phyloP scores from a whole-genome alignment of 2,329 filamentous ascomycete genomes.

The Epichloe scottii region DNA sequence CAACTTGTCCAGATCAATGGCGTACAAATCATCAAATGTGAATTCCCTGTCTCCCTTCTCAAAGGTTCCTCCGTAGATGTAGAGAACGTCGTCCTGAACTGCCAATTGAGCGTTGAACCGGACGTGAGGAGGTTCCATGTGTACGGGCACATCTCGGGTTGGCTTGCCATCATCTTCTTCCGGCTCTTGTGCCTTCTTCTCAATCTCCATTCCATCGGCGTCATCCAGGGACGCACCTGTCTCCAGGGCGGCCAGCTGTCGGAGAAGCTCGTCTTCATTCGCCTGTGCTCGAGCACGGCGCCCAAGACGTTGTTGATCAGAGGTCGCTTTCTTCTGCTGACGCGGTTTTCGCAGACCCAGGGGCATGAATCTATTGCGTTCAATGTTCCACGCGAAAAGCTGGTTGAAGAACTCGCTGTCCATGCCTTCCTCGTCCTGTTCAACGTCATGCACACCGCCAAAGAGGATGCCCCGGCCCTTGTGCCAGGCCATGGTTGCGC shows the following conservation, averaged over 20 bases:
- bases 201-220: constrained; percentile 34
- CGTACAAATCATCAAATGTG: constrained; percentile 90
- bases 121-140: constrained; percentile 75
- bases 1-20: constrained; percentile 85
- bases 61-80: constrained; percentile 89
- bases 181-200: constrained; percentile 36
- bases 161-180: constrained; percentile 45
- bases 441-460: constrained; percentile 87
- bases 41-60: constrained; percentile 92
- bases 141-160: constrained; percentile 49
- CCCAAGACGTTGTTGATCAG: constrained; percentile 40
- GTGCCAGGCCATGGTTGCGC: constrained; percentile 88
- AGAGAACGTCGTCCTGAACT: constrained; percentile 84
- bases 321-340: constrained; percentile 43
- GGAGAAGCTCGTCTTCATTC: constrained; percentile 80
- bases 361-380: constrained; percentile 89
- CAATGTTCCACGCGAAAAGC: constrained; percentile 86
- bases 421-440: constrained; percentile 85
- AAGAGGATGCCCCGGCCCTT: constrained; percentile 88
- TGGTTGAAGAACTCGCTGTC: constrained; percentile 96
- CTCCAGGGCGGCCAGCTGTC: constrained; percentile 76
- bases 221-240: constrained; percentile 53
- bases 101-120: constrained; percentile 86
- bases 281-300: constrained; percentile 69
- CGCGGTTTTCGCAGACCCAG: constrained; percentile 65